Conservation (phyloP, 768 basidiomycete species). For the Albatrellus ellisii region DNA sequence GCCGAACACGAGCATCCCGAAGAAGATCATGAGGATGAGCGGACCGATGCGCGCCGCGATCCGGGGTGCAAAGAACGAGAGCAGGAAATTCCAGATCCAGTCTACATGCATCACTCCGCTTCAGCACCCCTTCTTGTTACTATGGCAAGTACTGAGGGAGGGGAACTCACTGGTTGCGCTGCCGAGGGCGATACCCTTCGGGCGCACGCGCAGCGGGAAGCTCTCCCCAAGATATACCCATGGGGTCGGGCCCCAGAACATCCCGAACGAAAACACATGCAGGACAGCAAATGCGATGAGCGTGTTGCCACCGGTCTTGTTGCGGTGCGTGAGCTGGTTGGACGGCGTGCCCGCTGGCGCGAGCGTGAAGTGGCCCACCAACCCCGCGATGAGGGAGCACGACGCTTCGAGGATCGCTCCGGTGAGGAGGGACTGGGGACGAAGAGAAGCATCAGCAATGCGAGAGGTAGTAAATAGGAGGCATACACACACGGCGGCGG, state of each 20-base stretch:
- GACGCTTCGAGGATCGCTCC: constrained; percentile 48
- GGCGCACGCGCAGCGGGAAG: constrained; percentile 69
- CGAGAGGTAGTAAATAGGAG: background rate
- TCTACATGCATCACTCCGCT: constrained; percentile 16
- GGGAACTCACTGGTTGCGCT: constrained; percentile 35
- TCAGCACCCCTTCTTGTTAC: background rate
- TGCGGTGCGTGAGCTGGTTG: constrained; percentile 35
- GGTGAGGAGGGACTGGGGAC: constrained; percentile 44
- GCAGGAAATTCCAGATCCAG: constrained; percentile 69
- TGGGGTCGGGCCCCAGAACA: constrained; percentile 70
- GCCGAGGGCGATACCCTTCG: constrained; percentile 69
- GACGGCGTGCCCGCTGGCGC: constrained; percentile 34
- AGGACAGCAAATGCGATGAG: constrained; percentile 70
- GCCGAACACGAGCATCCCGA: constrained; percentile 57
- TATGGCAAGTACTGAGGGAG: background rate
- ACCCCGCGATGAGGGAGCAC: constrained; percentile 53
- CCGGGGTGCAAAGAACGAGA: constrained; percentile 59
- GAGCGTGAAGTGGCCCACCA: constrained; percentile 62
- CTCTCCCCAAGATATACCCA: constrained; percentile 68
- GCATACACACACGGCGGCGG: constrained; percentile 41
- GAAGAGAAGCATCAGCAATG: background rate
- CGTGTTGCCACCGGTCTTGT: constrained; percentile 48
- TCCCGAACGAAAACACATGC: constrained; percentile 57
- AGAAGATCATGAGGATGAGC: constrained; percentile 66
- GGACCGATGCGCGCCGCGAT: constrained; percentile 57